Evolutionary conservation across 1,284 basidiomycete species (phyloP).

Genomic region (Moesziomyces sp.): DNA sequence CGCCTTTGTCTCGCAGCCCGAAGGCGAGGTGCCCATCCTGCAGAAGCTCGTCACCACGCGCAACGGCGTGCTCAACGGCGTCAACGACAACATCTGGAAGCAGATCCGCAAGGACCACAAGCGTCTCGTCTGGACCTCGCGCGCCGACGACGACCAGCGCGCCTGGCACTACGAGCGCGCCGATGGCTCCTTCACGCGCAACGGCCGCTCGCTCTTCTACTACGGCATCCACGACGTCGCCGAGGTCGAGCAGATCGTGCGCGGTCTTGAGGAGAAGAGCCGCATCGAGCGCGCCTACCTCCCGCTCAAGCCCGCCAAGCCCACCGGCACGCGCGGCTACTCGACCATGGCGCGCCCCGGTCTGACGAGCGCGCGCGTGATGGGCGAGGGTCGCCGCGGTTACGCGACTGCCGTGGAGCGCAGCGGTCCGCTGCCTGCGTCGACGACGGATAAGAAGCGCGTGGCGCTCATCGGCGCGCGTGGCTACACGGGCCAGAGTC

Average conservation of each 20-base stretch:
- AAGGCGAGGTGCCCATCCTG: conserved; percentile 88
- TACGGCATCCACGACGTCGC: conserved; percentile 91
- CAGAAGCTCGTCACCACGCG: conserved; percentile 90
- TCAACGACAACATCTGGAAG: conserved; percentile 96
- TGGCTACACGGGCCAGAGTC: conserved; percentile 92
- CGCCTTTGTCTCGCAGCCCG: conserved; percentile 91
- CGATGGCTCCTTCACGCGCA: conserved; percentile 95
- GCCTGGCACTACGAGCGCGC: conserved; percentile 99
- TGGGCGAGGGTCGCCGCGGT: conserved; percentile 47
- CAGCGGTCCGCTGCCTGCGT: conserved; percentile 69
- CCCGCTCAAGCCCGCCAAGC: conserved; percentile 82
- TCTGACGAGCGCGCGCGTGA: conserved; percentile 70
- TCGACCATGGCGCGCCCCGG: conserved; percentile 64
- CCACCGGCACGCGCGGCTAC: conserved; percentile 55
- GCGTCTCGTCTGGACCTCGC: conserved; percentile 94
- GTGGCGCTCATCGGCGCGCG: conserved; percentile 96
- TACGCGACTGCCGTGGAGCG: conserved; percentile 71
- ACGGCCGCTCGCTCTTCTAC: conserved; percentile 93
- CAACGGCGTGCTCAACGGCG: conserved; percentile 89
- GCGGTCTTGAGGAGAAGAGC: conserved; percentile 86
- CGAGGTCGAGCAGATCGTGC: conserved; percentile 80
- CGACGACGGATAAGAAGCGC: conserved; percentile 79
- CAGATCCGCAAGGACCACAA: conserved; percentile 94
- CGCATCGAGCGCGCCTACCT: conserved; percentile 88
- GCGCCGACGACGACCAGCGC: conserved; percentile 92